Percentiles rank a stretch among this genome's conserved stretches.
phyloP scores from a whole-genome alignment of 768 basidiomycete genomes.

The Mycena galericulata region DNA sequence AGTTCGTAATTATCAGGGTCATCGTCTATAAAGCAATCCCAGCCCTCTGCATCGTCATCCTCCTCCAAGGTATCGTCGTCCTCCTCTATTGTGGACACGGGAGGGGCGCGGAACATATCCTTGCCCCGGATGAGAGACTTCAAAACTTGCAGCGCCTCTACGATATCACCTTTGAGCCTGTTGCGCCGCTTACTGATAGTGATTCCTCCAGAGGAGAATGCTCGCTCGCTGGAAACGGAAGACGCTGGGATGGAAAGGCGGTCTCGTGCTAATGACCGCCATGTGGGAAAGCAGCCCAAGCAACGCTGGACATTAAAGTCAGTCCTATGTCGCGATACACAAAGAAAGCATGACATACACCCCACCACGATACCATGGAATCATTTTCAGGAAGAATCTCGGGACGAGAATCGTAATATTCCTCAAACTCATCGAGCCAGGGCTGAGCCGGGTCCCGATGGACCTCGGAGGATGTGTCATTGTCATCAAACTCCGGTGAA shows the following conservation, averaged over 20 bases:
- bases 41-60: too few relatives aligned
- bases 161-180: conserved; percentile 49
- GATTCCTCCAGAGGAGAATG: conserved; percentile 54
- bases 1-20: too few relatives aligned
- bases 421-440: not conserved
- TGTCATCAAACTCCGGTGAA: conserved; percentile 2
- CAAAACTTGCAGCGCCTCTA: conserved; percentile 47
- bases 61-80: too few relatives aligned
- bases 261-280: conserved; percentile 51
- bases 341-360: not conserved
- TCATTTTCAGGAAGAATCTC: too few relatives aligned
- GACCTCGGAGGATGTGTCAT: not conserved
- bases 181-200: conserved; percentile 51
- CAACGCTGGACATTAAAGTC: not conserved
- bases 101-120: too few relatives aligned
- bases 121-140: too few relatives aligned
- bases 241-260: conserved; percentile 54
- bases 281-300: conserved; percentile 42
- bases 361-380: too few relatives aligned
- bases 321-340: not conserved
- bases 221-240: conserved; percentile 43
- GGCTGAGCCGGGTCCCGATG: not conserved
- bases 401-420: too few relatives aligned
- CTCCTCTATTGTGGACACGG: too few relatives aligned
- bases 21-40: too few relatives aligned